These are phyloP conservation scores for Amanita inopinata DNA, from an alignment of 768 basidiomycete species.

Conservation along the genomic window DNA sequence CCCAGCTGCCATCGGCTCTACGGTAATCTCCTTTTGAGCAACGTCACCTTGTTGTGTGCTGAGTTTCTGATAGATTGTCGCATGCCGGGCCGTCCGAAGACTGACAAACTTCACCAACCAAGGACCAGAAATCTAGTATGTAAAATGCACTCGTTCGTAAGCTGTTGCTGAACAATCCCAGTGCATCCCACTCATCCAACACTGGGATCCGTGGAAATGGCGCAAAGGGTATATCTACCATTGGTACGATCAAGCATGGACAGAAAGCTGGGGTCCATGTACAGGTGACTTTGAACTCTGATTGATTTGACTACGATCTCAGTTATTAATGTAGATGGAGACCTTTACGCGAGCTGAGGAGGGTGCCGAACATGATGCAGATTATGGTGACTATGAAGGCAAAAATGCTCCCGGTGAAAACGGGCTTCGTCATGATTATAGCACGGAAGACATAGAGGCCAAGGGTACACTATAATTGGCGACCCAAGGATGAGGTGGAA, in stretches of 20 bases:
- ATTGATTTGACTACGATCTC: neutral
- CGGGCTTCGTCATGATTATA: slow-evolving; percentile 1
- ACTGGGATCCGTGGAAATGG: slow-evolving; percentile 1
- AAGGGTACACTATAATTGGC: slow-evolving; percentile 11
- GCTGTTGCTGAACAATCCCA: slow-evolving; percentile 1
- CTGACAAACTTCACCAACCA: slow-evolving; percentile 39
- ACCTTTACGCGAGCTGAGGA: slow-evolving; percentile 34
- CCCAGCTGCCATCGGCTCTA: slow-evolving; percentile 47
- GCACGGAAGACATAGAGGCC: slow-evolving; percentile 13
- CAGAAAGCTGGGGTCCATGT: slow-evolving; percentile 32
- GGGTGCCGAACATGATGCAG: slow-evolving; percentile 14
- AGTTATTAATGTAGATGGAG: slow-evolving; percentile 32
- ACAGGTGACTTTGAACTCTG: slow-evolving; percentile 22
- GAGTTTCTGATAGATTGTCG: slow-evolving; percentile 34
- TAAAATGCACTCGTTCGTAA: slow-evolving; percentile 4
- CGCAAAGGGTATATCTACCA: slow-evolving; percentile 15
- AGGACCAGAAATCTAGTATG: slow-evolving; percentile 38
- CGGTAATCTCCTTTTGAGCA: slow-evolving; percentile 21
- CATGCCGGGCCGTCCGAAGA: slow-evolving; percentile 50
- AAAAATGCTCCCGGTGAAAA: slow-evolving; percentile 1
- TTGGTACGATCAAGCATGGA: slow-evolving; percentile 14
- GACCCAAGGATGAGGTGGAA: too few relatives aligned
- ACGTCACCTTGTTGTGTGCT: neutral
- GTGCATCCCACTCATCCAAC: slow-evolving; percentile 16
- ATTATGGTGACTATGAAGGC: slow-evolving; percentile 14